Evolutionary conservation across 495 filamentous ascomycete genomes (phyloP), one percentile per base, ranked within the genome.

Genomic region (Cercophora samala): DNA sequence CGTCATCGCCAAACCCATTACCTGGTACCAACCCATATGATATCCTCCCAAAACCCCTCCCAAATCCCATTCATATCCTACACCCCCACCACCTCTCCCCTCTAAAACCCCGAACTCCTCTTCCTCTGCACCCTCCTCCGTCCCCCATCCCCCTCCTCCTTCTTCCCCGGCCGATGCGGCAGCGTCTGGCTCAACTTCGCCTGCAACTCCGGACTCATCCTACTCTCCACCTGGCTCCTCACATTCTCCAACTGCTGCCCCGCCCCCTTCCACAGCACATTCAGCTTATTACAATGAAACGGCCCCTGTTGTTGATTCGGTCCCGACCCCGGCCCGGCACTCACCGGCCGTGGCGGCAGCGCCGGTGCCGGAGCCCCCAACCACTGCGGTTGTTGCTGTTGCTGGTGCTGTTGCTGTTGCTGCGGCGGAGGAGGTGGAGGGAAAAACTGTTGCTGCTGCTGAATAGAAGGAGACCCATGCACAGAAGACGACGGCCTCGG

Each of bases 81-180:
- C 37, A 46, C 8, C 37, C 9, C 37, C 15, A 5, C 8, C 26
- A 29, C 37, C 37, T 17, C 9, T 3, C 37, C 37, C 37, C 37
- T 9, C 37, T 46, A 46, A 46, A 46, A 46, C 37, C 37, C 24
- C 6, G 79, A 76, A 68, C 80, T 81, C 69, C 74, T 73, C 73
- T 82, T 83, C 77, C 80, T 83, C 69, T 77, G 66, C 58, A 82
- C 66, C 72, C 72, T 76, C 37, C 64, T 72, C 72, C 68, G 70
- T 29, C 73, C 65, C 37, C 78, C 76, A 62, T 67, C 70, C 46
- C 73, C 65, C 37, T 78, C 76, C 63, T 79, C 74, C 11, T 64
- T 62, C 67, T 64, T 58, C 25, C 74, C 69, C 59, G 60, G 24
- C 46, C 46, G 21, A 60, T 51, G 18, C 29, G 51, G 46, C 42